These are phyloP conservation scores for Trichothecium roseum DNA, from an alignment of 2,329 filamentous ascomycete genomes.

Conservation along the genomic window DNA sequence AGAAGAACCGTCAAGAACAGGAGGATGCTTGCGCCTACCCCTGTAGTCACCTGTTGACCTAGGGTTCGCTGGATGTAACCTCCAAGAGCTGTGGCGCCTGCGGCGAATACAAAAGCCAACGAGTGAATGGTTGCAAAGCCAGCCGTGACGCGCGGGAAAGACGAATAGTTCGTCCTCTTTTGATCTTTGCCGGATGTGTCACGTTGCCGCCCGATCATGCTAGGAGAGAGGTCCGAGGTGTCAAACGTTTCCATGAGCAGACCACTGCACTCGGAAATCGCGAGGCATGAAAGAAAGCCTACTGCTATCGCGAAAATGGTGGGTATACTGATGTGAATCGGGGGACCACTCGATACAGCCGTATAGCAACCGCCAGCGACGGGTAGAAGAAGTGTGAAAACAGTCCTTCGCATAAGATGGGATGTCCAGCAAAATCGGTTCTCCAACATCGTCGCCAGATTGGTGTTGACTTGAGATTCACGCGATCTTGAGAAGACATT, in stretches of 20 bases:
- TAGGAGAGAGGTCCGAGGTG: conserved; percentile 66
- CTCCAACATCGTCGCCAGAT: conserved; percentile 53
- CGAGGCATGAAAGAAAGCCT: conserved; percentile 62
- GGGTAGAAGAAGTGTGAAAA: conserved; percentile 59
- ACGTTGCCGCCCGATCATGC: conserved; percentile 49
- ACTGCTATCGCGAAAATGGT: conserved; percentile 55
- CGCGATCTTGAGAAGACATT: conserved; percentile 57
- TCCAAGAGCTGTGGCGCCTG: conserved; percentile 56
- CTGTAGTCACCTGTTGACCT: conserved; percentile 58
- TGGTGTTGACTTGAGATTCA: conserved; percentile 45
- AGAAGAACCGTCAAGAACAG: conserved; percentile 55
- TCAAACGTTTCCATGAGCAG: conserved; percentile 76
- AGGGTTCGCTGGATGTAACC: conserved; percentile 56
- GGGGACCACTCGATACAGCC: conserved; percentile 51
- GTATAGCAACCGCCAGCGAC: conserved; percentile 59
- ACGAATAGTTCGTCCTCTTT: conserved; percentile 60
- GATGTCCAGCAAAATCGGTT: conserved; percentile 59
- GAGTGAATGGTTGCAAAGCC: conserved; percentile 63
- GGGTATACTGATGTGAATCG: conserved; percentile 50
- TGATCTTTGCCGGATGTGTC: conserved; percentile 25
- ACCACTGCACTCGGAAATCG: conserved; percentile 65
- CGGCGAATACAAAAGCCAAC: conserved; percentile 59
- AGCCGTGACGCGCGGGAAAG: conserved; percentile 62
- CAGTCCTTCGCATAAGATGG: conserved; percentile 55
- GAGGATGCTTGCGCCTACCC: conserved; percentile 57